Evolutionary conservation across 1,284 basidiomycete species (phyloP).

Genomic region (Ganoderma sinense): DNA sequence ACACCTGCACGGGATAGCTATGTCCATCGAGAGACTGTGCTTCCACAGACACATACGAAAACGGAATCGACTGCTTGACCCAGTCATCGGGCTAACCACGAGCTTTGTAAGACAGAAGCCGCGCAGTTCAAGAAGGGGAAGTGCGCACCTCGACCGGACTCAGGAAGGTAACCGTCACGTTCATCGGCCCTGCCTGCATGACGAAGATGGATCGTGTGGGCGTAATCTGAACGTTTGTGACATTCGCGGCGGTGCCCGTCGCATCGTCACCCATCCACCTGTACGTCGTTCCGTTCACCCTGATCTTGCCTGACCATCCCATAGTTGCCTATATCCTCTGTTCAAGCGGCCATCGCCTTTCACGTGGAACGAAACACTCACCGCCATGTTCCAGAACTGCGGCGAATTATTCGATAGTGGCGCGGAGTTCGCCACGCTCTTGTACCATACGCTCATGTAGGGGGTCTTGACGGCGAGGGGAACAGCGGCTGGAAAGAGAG

Average conservation of each 20-base stretch:
- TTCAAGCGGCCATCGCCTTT: neutral
- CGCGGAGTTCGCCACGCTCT: neutral
- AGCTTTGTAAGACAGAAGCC: too few species aligned
- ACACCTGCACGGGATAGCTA: constrained; percentile 41
- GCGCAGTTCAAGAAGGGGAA: neutral
- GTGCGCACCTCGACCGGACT: constrained; percentile 33
- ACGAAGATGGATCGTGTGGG: constrained; percentile 28
- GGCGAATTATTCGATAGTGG: constrained; percentile 16
- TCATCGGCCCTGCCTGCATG: constrained; percentile 32
- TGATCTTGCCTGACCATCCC: constrained; percentile 32
- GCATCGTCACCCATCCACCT: constrained; percentile 27
- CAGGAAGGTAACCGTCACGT: constrained; percentile 32
- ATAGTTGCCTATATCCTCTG: neutral
- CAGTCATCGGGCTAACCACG: constrained; percentile 39
- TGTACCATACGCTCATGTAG: constrained; percentile 25
- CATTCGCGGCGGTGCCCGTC: neutral
- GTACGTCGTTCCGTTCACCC: constrained; percentile 32
- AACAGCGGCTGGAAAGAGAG: constrained; percentile 20
- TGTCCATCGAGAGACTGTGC: constrained; percentile 40
- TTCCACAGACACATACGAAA: constrained; percentile 42
- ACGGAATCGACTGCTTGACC: constrained; percentile 43
- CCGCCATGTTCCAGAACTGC: constrained; percentile 18
- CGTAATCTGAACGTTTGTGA: constrained; percentile 25
- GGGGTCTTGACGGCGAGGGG: constrained; percentile 26
- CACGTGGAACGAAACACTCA: neutral